Base-by-base conservation (phyloP, 306 rosid species). In the Quercus rubra region DNA sequence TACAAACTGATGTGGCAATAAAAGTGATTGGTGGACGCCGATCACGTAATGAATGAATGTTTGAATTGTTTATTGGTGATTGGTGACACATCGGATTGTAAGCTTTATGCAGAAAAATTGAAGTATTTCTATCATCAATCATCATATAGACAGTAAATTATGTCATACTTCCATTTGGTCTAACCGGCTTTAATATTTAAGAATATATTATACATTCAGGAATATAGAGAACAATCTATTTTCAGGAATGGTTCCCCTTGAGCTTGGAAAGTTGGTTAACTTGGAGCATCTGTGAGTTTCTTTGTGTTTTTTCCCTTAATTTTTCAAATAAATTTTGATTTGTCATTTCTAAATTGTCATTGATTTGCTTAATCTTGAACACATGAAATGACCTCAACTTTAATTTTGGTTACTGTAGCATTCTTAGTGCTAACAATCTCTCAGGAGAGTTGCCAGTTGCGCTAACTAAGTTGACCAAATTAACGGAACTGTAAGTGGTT, bases 401-500 rank as follows among this genome's bases (percentile, higher is more conserved):
- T 35, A 35, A 35, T 35, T 35, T 35, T 35, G 41, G 41, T 35
- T 35, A 35, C 41, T 35, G 41, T 35, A 35, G 41, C 31, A 43
- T 41, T 41, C 77, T 82, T 12, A 77, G 28, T 28, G 43, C 81
- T 15, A 82, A 82, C 56, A 77, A 72, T 71, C 49, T 73, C 76
- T 80, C 80, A 2, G 84, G 87, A 3, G 25, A 52, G 68, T 80
- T 84, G 70, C 84, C 82, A 7, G 2, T 1, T 5, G 18, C 69
- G 69, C 70, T 77, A 46, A 31, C 74, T 33, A 33, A 73, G 2
- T n/a, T 71, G 19, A 73, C 74, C 43, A 84, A 80, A 23, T 52
- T 84, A 69, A 23, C 0, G 9, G 11, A 0, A 33, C 76, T 84
- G 87, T 84, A 69, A 19, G 87, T 55, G 20, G 21, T 30, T 31